Evolutionary conservation across 139 green algal species (phyloP).

Genomic region (Chlamydomonas schloesseri): DNA sequence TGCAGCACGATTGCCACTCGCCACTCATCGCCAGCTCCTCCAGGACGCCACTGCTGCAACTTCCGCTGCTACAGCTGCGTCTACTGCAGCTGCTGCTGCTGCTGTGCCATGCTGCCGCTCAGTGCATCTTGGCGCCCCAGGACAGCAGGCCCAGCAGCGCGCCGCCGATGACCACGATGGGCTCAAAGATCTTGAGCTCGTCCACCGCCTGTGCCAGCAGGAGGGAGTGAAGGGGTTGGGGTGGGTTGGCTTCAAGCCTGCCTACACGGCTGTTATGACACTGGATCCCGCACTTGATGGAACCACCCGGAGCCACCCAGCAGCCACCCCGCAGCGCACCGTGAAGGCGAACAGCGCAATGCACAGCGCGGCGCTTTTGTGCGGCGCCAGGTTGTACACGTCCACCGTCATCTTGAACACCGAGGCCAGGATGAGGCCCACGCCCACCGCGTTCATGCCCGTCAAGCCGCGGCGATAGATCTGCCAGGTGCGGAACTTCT

Average conservation of each 20-base stretch:
- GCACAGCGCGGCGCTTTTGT: conserved; percentile 74
- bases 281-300: too few relatives aligned
- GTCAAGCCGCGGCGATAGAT: conserved; percentile 57
- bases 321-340: too few relatives aligned
- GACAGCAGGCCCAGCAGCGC: conserved; percentile 79
- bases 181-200: conserved; percentile 75
- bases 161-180: conserved; percentile 78
- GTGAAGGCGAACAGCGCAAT: conserved; percentile 82
- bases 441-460: conserved; percentile 87
- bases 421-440: conserved; percentile 87
- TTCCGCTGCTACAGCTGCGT: neutral
- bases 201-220: conserved; percentile 65
- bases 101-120: neutral
- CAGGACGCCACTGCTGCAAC: too few relatives aligned
- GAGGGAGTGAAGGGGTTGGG: neutral
- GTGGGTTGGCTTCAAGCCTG: neutral
- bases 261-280: too few relatives aligned
- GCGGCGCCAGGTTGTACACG: conserved; percentile 68
- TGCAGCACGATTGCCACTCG: too few relatives aligned
- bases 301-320: too few relatives aligned
- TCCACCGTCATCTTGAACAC: conserved; percentile 87
- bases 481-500: conserved; percentile 68
- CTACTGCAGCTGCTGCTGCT: too few relatives aligned
- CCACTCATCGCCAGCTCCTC: too few relatives aligned
- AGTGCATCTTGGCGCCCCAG: conserved; percentile 75